Conservation (phyloP, 768 basidiomycete species). For the Mycena rebaudengoi region DNA sequence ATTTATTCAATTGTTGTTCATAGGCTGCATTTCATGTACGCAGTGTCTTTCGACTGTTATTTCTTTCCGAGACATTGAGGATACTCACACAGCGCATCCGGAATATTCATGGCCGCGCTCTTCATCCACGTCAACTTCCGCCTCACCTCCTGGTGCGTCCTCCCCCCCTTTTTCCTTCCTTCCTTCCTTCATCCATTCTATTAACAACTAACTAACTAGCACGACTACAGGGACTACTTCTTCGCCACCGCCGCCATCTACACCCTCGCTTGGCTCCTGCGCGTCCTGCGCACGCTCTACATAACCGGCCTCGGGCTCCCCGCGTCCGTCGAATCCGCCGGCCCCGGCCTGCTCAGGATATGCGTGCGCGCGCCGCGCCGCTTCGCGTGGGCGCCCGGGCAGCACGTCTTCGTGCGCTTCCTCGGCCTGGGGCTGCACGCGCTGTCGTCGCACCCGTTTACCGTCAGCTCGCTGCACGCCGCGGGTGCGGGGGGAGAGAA, state of each 20-base stretch:
- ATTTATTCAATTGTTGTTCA: not conserved
- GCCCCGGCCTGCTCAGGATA: constrained; percentile 36
- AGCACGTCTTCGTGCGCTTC: constrained; percentile 37
- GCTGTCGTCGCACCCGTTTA: constrained; percentile 45
- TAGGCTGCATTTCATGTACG: constrained; percentile 34
- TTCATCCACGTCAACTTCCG: constrained; percentile 43
- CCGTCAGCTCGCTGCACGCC: constrained; percentile 36
- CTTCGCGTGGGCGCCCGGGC: constrained; percentile 42
- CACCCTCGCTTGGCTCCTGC: constrained; percentile 35
- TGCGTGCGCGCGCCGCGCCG: constrained; percentile 29
- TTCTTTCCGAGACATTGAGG: not conserved
- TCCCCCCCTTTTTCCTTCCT: not conserved
- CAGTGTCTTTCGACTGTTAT: not conserved
- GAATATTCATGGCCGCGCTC: constrained; percentile 42
- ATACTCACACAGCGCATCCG: constrained; percentile 31
- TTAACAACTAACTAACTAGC: not conserved
- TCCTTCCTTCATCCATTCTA: not conserved
- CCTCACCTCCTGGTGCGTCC: constrained; percentile 38
- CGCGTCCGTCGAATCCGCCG: constrained; percentile 31
- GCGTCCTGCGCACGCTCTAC: constrained; percentile 35
- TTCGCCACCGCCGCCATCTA: constrained; percentile 40
- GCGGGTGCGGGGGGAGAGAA: no score
- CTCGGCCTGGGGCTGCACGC: constrained; percentile 30
- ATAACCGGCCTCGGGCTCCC: constrained; percentile 30
- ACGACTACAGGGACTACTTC: constrained; percentile 43